A percentile compares a stretch with the other conserved stretches of the same genome.
Conservation (phyloP, 352 stramenopile genomes). For the Halophytophthora polymorphica region DNA sequence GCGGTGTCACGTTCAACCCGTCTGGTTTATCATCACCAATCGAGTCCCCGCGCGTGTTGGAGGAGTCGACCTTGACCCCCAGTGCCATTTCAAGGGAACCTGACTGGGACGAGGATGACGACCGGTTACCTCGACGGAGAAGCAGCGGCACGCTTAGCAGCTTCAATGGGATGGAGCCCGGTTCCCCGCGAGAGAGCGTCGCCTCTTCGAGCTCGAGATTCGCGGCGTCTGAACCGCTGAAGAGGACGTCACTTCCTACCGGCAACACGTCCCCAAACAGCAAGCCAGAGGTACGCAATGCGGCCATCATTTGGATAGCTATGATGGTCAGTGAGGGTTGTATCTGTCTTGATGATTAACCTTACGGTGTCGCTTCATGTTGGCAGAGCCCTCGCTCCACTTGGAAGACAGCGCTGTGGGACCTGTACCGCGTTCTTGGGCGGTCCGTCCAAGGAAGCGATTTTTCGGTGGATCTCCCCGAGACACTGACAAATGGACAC, state of each 20-base stretch:
- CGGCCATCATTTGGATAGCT: background rate
- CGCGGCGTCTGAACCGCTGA: conserved; percentile 15
- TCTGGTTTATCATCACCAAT: conserved; percentile 42
- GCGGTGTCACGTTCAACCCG: conserved; percentile 54
- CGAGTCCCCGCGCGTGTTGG: conserved; percentile 33
- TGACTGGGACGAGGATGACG: conserved; percentile 27
- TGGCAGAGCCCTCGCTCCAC: conserved; percentile 25
- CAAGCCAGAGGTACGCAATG: conserved; percentile 31
- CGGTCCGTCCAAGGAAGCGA: conserved; percentile 60
- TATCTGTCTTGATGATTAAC: background rate
- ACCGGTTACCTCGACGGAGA: conserved; percentile 29
- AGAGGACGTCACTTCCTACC: conserved; percentile 3
- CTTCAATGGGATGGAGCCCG: conserved; percentile 27
- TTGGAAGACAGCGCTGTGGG: conserved; percentile 66
- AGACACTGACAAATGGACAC: conserved; percentile 69
- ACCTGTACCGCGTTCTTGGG: conserved; percentile 66
- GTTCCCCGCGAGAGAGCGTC: conserved; percentile 13
- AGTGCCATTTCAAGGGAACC: conserved; percentile 40
- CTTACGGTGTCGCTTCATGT: background rate
- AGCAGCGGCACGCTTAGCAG: conserved; percentile 37
- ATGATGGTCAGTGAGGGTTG: background rate
- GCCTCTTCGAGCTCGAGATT: conserved; percentile 29
- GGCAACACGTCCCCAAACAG: too few species aligned
- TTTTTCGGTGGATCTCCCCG: conserved; percentile 69
- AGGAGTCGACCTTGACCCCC: conserved; percentile 29